Evolutionary conservation across 768 basidiomycete species (phyloP), one percentile per base, ranked within the genome.

Genomic region (Mycena indigotica): DNA sequence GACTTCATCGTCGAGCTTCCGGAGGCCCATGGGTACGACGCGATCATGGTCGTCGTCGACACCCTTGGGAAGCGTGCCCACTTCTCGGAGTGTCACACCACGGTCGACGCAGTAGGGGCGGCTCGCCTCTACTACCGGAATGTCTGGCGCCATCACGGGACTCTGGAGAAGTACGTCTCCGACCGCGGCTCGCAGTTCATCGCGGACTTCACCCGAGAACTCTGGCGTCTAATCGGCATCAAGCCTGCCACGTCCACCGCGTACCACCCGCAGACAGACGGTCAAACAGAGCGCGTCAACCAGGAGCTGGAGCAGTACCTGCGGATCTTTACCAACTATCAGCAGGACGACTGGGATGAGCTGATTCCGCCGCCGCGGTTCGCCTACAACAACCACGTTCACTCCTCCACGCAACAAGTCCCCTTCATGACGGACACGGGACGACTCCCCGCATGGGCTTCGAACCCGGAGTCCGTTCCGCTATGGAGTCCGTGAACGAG

Each of bases 241-340:
- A 38, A 38, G 35, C 35, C n/a, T n/a, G 12, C 12, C n/a, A 12
- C 12, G 12, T 12, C 35, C 35, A 12, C 35, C 35, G 35, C 12
- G 12, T 38, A 38, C 35, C 77, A 78, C 50, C 79, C 77, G 12
- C 69, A 8, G 64, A 72, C 56, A 55, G 69, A 2, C 58, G 75
- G 77, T 1, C 72, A 73, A 46, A 73, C 73, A 2, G 74, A 78
- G 55, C 29, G 68, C 6, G 56, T 70, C 15, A 76, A 77, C 45
- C 71, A 74, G 51, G 49, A 60, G 1, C 23, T 77, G 1, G 73
- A 76, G 56, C 63, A 65, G 29, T 74, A 73, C 58, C 67, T 77
- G 3, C 67, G 71, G 2, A 44, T 62, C 15, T 74, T 64, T 59
- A 45, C 57, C 50, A 63, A 67, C 56, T 67, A 68, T 50, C 35